A percentile compares a stretch with the other conserved stretches of the same genome.
Conservation (phyloP, 2,329 filamentous ascomycete species). For the Corinectria fuckeliana region DNA sequence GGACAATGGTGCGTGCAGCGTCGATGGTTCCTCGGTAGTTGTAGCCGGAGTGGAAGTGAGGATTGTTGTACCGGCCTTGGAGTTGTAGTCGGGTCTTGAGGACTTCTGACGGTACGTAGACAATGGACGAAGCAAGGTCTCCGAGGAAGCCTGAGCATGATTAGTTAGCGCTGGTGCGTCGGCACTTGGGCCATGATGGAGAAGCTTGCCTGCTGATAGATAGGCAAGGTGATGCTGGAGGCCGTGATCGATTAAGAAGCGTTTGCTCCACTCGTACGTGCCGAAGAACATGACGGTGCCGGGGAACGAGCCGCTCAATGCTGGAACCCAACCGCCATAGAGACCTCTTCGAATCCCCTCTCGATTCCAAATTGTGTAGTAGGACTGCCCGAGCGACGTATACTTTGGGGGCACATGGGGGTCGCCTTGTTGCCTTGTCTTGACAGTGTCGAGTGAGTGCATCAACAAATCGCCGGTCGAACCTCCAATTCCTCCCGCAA, state of each 20-base stretch:
- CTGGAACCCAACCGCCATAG: slow-evolving; percentile 93
- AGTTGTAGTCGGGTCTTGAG: slow-evolving; percentile 96
- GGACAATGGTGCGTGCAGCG: slow-evolving; percentile 84
- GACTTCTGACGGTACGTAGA: slow-evolving; percentile 97
- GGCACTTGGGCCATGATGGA: not conserved
- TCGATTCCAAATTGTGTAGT: slow-evolving; percentile 90
- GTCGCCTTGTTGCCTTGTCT: slow-evolving; percentile 96
- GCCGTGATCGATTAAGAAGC: slow-evolving; percentile 83
- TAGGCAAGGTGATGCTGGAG: slow-evolving; percentile 85
- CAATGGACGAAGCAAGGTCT: slow-evolving; percentile 87
- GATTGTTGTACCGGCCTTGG: slow-evolving; percentile 94
- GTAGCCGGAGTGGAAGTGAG: slow-evolving; percentile 91
- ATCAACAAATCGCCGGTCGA: slow-evolving; percentile 96
- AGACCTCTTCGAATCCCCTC: slow-evolving; percentile 86
- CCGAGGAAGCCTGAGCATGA: slow-evolving; percentile 78
- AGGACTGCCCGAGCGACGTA: slow-evolving; percentile 86
- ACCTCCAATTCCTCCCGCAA: slow-evolving; percentile 91
- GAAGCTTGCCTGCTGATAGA: slow-evolving; percentile 73
- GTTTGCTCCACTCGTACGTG: slow-evolving; percentile 94
- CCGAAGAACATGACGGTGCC: slow-evolving; percentile 97
- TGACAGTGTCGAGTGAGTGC: slow-evolving; percentile 98
- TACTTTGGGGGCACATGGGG: slow-evolving; percentile 93
- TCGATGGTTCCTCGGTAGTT: slow-evolving; percentile 90
- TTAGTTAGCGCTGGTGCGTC: slow-evolving; percentile 3
- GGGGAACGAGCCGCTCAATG: slow-evolving; percentile 89